phyloP scores from a whole-genome alignment of 306 rosid genomes.

The Inga laurina region DNA sequence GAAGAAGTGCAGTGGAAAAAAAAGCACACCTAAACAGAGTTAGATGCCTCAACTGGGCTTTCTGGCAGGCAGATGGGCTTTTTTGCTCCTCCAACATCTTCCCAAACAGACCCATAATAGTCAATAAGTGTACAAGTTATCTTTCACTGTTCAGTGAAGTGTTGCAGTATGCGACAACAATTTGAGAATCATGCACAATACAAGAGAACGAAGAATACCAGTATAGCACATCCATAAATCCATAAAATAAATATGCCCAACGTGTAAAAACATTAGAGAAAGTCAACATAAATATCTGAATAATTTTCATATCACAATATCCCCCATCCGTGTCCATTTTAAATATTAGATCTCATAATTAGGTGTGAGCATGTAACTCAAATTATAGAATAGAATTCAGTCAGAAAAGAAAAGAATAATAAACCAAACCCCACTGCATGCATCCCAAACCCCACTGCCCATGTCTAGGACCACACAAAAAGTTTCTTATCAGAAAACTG shows the following conservation, averaged over 20 bases:
- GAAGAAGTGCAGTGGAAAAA: too few relatives aligned
- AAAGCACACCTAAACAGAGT: too few relatives aligned
- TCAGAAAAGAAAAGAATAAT: background rate
- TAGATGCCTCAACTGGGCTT: too few relatives aligned
- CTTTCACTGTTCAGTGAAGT: background rate
- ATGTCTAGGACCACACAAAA: background rate
- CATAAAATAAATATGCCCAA: background rate
- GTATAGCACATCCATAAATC: background rate
- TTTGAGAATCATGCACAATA: background rate
- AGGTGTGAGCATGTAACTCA: constrained; percentile 1
- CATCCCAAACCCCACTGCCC: background rate
- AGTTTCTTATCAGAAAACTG: background rate
- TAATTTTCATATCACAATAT: background rate
- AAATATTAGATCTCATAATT: background rate
- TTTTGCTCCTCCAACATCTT: too few relatives aligned
- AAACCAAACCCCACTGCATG: too few relatives aligned
- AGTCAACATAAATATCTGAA: background rate
- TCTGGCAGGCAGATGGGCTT: too few relatives aligned
- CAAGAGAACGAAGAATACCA: constrained; percentile 17
- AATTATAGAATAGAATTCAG: background rate
- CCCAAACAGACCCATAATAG: too few relatives aligned
- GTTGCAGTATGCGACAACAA: constrained; percentile 6
- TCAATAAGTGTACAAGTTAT: background rate
- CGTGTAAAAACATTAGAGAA: background rate
- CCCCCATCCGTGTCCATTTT: background rate